Percentiles rank a stretch among this genome's conserved stretches.
phyloP scores from a whole-genome alignment of 192 early-diverging fungal genomes.

The Coemansia aciculifera region DNA sequence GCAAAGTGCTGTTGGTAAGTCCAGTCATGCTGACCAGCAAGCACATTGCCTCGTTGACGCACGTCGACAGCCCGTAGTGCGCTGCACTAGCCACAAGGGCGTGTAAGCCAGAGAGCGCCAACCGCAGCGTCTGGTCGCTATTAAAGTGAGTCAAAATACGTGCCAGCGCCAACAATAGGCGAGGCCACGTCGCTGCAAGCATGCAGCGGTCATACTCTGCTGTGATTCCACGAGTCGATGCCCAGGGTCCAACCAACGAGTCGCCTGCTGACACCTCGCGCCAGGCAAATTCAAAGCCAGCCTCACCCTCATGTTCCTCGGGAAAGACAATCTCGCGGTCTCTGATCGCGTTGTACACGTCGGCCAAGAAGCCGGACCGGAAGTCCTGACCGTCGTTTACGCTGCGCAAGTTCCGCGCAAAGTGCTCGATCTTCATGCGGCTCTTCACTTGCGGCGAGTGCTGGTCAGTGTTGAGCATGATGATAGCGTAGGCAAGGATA shows the following conservation, averaged over 20 bases:
- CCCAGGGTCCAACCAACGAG: slow-evolving; percentile 59
- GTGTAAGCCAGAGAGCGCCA: slow-evolving; percentile 30
- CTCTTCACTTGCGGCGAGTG: slow-evolving; percentile 89
- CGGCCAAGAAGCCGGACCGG: slow-evolving; percentile 72
- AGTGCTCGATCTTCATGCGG: slow-evolving; percentile 90
- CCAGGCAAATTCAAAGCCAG: slow-evolving; percentile 96
- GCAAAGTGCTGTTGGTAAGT: slow-evolving; percentile 33
- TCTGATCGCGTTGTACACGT: slow-evolving; percentile 86
- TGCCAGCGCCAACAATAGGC: slow-evolving; percentile 62
- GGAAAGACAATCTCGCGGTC: slow-evolving; percentile 93
- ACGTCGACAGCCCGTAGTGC: slow-evolving; percentile 68
- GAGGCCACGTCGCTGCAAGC: slow-evolving; percentile 72
- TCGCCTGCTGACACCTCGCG: slow-evolving; percentile 60
- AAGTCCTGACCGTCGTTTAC: slow-evolving; percentile 89
- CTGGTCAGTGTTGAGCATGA: slow-evolving; percentile 99
- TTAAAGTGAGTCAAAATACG: slow-evolving; percentile 21
- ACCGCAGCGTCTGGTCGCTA: slow-evolving; percentile 29
- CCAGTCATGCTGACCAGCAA: slow-evolving; percentile 76
- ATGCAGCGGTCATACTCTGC: slow-evolving; percentile 76
- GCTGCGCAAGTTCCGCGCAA: slow-evolving; percentile 82
- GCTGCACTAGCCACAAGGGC: slow-evolving; percentile 50
- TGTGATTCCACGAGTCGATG: slow-evolving; percentile 58
- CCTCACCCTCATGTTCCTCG: slow-evolving; percentile 93
- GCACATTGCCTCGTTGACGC: slow-evolving; percentile 78
- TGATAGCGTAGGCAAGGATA: slow-evolving; percentile 88